A percentile compares a stretch with the other conserved stretches of the same genome.
phyloP scores from a whole-genome alignment of 768 basidiomycete genomes.

The Fomitopsis serialis region DNA sequence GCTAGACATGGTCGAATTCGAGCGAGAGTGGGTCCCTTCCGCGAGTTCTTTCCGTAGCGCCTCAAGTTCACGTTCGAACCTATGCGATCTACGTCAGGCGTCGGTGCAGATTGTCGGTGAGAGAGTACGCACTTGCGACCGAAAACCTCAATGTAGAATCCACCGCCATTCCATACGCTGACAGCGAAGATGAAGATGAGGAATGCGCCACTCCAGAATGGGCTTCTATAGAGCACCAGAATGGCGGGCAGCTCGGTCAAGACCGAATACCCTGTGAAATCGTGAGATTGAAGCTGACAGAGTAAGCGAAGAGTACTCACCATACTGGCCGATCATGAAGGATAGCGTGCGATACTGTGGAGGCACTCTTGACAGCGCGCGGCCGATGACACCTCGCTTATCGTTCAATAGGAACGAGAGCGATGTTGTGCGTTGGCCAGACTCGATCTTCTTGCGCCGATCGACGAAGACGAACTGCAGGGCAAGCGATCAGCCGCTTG shows the following conservation, averaged over 20 bases:
- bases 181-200: constrained; percentile 77
- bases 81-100: constrained; percentile 22
- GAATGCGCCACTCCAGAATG: constrained; percentile 73
- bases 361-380: constrained; percentile 53
- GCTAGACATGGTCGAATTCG: constrained; percentile 49
- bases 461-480: constrained; percentile 79
- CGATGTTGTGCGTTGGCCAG: constrained; percentile 86
- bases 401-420: constrained; percentile 87
- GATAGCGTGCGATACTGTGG: constrained; percentile 57
- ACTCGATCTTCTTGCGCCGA: constrained; percentile 83
- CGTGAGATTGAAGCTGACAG: background rate
- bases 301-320: constrained; percentile 32
- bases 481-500: too few relatives aligned
- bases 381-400: constrained; percentile 80
- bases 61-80: constrained; percentile 91
- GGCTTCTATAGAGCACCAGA: constrained; percentile 75
- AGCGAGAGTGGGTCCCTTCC: constrained; percentile 37
- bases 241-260: constrained; percentile 85
- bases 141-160: constrained; percentile 95
- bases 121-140: constrained; percentile 84
- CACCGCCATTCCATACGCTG: constrained; percentile 94
- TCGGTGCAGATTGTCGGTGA: background rate
- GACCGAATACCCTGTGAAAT: constrained; percentile 65
- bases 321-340: constrained; percentile 84
- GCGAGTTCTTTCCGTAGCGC: constrained; percentile 87